Evolutionary conservation across 495 filamentous ascomycete species (phyloP), one percentile per base, ranked within the genome.

Genomic region (Podospora australis): DNA sequence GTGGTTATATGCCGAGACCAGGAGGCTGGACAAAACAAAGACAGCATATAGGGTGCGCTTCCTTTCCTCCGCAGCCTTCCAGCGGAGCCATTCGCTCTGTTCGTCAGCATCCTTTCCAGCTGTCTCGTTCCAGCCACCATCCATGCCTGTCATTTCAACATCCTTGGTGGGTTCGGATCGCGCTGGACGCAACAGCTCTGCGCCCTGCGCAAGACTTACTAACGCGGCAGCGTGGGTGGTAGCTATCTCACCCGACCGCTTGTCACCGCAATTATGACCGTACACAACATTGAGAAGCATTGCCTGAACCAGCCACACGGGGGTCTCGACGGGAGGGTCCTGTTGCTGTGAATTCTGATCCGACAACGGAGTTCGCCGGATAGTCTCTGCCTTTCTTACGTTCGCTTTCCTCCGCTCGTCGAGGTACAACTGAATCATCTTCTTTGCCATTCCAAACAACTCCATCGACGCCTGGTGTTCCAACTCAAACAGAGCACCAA

Each of bases 211-310:
- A 46, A 98, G 78, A 59, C 87, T 90, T 32, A 96, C 89, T 39
- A 98, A 69, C 26, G 91, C 87, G 9, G 89, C 86, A 57, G 88
- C 94, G 54, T 96, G 92, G 1, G 83, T 95, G 52, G 82, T 87
- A 2, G 92, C 92, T 54, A 94, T 95, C 62, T 96, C 88, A 26
- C 87, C 87, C 11, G 88, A 84, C 26, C 76, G 80, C 68, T 91
- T 92, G 60, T 98, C 91, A 21, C 87, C 94, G 62, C 88, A 96
- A 54, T 95, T 90, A 56, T 97, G 88, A 8, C 94, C 94, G 56
- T 95, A 98, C 9, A 97, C 85, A 26, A 97, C 87, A 66, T 95
- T 96, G 32, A 98, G 75, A 23, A 98, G 76, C 92, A 98, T 96
- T 1, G 92, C 90, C 60, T 98, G 92, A n/a, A 98, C 88, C 22